phyloP scores from a whole-genome alignment of 345 rosid species.

The Hypericum androsaemum region DNA sequence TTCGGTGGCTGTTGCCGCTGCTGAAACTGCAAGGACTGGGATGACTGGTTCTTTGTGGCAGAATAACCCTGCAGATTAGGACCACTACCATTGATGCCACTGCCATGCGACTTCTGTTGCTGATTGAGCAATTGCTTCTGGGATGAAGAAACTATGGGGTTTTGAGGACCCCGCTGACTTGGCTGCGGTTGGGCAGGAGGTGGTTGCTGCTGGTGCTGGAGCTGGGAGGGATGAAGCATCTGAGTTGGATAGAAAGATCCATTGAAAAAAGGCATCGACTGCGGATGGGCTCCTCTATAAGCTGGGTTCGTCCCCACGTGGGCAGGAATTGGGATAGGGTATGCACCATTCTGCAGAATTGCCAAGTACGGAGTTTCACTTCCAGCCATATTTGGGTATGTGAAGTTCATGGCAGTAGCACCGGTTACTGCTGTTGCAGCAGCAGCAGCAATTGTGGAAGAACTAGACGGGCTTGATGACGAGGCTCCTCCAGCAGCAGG shows the following conservation, averaged over 20 bases:
- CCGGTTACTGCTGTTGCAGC: constrained; percentile 47
- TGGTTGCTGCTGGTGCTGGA: constrained; percentile 46
- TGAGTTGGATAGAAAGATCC: constrained; percentile 86
- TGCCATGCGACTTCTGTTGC: constrained; percentile 47
- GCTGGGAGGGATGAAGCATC: constrained; percentile 72
- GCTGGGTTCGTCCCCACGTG: constrained; percentile 71
- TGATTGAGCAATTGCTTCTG: constrained; percentile 79
- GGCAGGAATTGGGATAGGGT: constrained; percentile 74
- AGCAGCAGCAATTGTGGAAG: constrained; percentile 38
- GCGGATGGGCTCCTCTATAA: constrained; percentile 66
- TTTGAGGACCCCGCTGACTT: constrained; percentile 61
- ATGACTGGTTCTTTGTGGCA: constrained; percentile 37
- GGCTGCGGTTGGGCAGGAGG: constrained; percentile 39
- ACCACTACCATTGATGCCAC: constrained; percentile 31
- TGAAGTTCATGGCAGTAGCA: constrained; percentile 69
- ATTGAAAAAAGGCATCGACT: constrained; percentile 68
- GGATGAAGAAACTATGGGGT: constrained; percentile 55
- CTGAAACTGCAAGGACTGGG: constrained; percentile 48
- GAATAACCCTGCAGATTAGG: constrained; percentile 65
- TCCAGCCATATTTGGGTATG: constrained; percentile 65
- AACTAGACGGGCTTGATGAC: constrained; percentile 32
- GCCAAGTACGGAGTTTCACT: constrained; percentile 90
- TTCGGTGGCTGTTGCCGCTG: constrained; percentile 52
- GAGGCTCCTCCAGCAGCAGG: constrained; percentile 31
- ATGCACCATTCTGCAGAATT: constrained; percentile 69